Conservation (phyloP, 2,329 filamentous ascomycete species). For the Rachicladosporium sp. region DNA sequence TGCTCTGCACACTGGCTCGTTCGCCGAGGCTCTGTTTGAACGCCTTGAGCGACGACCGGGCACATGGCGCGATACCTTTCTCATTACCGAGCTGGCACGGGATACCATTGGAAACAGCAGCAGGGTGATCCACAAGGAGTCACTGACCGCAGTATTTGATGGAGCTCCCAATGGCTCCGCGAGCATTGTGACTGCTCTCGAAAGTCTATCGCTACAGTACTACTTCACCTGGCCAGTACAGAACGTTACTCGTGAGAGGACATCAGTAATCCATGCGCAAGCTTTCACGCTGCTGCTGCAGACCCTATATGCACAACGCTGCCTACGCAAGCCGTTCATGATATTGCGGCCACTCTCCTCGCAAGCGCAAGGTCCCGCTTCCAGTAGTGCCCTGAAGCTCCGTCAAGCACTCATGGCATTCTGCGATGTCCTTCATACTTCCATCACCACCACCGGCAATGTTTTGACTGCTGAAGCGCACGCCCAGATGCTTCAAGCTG, state of each 20-base stretch:
- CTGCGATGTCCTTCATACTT: slow-evolving; percentile 64
- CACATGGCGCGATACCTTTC: slow-evolving; percentile 70
- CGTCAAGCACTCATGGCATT: slow-evolving; percentile 39
- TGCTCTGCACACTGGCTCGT: slow-evolving; percentile 52
- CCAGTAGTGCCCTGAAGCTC: slow-evolving; percentile 39
- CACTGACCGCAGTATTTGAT: slow-evolving; percentile 25
- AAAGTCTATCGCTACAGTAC: slow-evolving; percentile 9
- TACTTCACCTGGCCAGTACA: slow-evolving; percentile 45
- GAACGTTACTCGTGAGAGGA: slow-evolving; percentile 60
- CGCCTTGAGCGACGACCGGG: slow-evolving; percentile 50
- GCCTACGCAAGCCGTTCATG: slow-evolving; percentile 45
- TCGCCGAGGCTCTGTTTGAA: slow-evolving; percentile 60
- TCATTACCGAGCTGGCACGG: slow-evolving; percentile 65
- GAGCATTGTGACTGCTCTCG: slow-evolving; percentile 8
- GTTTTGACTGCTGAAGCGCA: slow-evolving; percentile 47
- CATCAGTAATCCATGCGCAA: slow-evolving; percentile 54
- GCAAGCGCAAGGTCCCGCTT: slow-evolving; percentile 20
- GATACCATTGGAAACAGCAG: slow-evolving; percentile 58
- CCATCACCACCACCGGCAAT: slow-evolving; percentile 58
- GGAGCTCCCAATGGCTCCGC: slow-evolving; percentile 23
- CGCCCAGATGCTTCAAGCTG: slow-evolving; percentile 44
- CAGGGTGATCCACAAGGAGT: slow-evolving; percentile 41
- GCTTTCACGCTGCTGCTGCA: slow-evolving; percentile 70
- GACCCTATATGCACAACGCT: slow-evolving; percentile 55
- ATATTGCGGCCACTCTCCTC: slow-evolving; percentile 14